phyloP scores from a whole-genome alignment of 495 filamentous ascomycete genomes.

The Penicillium daleae region DNA sequence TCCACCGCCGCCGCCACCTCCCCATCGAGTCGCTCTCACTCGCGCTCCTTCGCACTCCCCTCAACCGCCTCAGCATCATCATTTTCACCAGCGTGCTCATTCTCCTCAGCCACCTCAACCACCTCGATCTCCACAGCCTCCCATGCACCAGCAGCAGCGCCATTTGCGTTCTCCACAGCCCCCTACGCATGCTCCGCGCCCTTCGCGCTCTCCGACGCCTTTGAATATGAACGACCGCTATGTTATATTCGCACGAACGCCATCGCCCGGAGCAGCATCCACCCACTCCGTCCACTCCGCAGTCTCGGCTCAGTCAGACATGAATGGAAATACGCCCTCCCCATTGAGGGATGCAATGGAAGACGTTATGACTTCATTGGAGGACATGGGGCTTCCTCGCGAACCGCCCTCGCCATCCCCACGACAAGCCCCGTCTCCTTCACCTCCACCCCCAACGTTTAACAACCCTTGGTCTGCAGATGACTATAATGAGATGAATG shows the following conservation, averaged over 20 bases:
- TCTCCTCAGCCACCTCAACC: constrained; percentile 17
- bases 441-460: constrained; percentile 52
- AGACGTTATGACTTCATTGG: constrained; percentile 93
- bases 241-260: constrained; percentile 53
- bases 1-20: constrained; percentile 50
- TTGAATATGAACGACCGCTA: constrained; percentile 55
- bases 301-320: constrained; percentile 59
- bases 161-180: constrained; percentile 24
- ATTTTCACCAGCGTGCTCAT: constrained; percentile 1
- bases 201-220: constrained; percentile 42
- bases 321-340: constrained; percentile 79
- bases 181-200: constrained; percentile 20
- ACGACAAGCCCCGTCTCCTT: constrained; percentile 50
- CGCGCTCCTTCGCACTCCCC: constrained; percentile 17
- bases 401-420: constrained; percentile 50
- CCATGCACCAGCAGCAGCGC: constrained; percentile 12
- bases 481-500: constrained; percentile 69
- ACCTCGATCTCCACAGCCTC: constrained; percentile 14
- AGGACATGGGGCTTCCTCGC: constrained; percentile 77
- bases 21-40: constrained; percentile 41
- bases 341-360: constrained; percentile 95
- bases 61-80: constrained; percentile 6
- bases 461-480: constrained; percentile 91
- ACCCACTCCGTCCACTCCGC: constrained; percentile 58
- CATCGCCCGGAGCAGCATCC: constrained; percentile 56